Percentiles rank a stretch among this genome's conserved stretches.
Conservation (phyloP, 495 filamentous ascomycete species). For the Filosporella fistucella region DNA sequence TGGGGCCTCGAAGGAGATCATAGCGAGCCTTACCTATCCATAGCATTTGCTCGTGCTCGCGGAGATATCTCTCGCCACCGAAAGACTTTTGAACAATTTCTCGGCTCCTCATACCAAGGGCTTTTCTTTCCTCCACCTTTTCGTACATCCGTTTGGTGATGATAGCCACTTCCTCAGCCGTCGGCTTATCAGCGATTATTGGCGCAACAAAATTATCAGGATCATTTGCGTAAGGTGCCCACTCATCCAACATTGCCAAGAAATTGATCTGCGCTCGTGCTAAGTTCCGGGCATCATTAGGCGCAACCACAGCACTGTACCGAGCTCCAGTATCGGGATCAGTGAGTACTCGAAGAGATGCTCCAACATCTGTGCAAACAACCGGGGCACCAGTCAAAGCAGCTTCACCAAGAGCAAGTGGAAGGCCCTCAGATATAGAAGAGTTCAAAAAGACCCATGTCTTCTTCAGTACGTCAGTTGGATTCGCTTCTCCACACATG, state of each 20-base stretch:
- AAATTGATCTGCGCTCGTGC: conserved; percentile 60
- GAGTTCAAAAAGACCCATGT: conserved; percentile 68
- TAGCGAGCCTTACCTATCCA: conserved; percentile 50
- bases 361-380: conserved; percentile 62
- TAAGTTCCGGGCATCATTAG: conserved; percentile 54
- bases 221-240: conserved; percentile 50
- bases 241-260: conserved; percentile 56
- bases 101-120: conserved; percentile 56
- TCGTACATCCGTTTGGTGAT: conserved; percentile 60
- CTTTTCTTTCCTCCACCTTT: conserved; percentile 51
- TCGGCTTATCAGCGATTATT: conserved; percentile 43
- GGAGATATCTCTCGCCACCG: conserved; percentile 56
- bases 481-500: conserved; percentile 49
- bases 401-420: conserved; percentile 61
- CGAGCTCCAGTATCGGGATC: conserved; percentile 52
- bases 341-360: conserved; percentile 58
- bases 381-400: conserved; percentile 60
- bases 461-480: conserved; percentile 52
- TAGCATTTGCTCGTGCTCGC: conserved; percentile 68
- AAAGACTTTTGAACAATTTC: conserved; percentile 58
- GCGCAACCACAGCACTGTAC: conserved; percentile 58
- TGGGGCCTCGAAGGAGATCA: conserved; percentile 3
- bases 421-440: conserved; percentile 61
- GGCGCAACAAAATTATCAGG: conserved; percentile 27
- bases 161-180: conserved; percentile 43